Conservation (phyloP, 768 basidiomycete species). For the Psilocybe tampanensis region DNA sequence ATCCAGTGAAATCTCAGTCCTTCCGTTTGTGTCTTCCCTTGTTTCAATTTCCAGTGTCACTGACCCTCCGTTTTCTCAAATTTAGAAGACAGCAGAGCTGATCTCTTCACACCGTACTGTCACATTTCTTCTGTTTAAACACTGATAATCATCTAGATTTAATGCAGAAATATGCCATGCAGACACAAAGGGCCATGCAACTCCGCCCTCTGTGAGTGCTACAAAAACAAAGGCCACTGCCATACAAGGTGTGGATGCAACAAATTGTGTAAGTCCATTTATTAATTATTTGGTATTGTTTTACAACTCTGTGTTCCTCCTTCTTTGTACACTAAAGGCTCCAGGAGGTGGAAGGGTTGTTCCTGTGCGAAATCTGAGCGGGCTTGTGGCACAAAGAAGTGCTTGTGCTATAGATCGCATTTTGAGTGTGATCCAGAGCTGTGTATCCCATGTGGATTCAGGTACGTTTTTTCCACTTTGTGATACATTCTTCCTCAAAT, state of each 20-base stretch:
- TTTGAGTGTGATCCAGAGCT: conserved; percentile 74
- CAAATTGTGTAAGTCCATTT: conserved; percentile 47
- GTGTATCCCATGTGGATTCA: conserved; percentile 53
- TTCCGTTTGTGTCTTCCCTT: not conserved
- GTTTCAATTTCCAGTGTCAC: too few relatives aligned
- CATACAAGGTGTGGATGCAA: conserved; percentile 56
- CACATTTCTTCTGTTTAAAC: not conserved
- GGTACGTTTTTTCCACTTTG: conserved; percentile 38
- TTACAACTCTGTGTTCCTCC: too few relatives aligned
- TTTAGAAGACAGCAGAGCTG: conserved; percentile 14
- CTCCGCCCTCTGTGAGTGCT: conserved; percentile 51
- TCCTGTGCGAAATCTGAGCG: conserved; percentile 38
- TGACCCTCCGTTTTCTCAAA: too few relatives aligned
- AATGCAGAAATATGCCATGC: conserved; percentile 50
- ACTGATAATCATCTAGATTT: not conserved
- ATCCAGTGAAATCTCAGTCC: not conserved
- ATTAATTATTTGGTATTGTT: not conserved
- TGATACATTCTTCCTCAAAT: too few relatives aligned
- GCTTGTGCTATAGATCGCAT: conserved; percentile 50
- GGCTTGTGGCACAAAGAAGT: conserved; percentile 42
- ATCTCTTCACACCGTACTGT: conserved; percentile 31
- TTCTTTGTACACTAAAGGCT: too few relatives aligned
- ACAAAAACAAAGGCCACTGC: conserved; percentile 52
- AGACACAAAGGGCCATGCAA: conserved; percentile 59
- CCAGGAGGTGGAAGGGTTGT: conserved; percentile 60